Evolutionary conservation across 78 protist genomes (phyloP), one percentile per base, ranked within the genome.

Genomic region (Dictyostelium discoideum): DNA sequence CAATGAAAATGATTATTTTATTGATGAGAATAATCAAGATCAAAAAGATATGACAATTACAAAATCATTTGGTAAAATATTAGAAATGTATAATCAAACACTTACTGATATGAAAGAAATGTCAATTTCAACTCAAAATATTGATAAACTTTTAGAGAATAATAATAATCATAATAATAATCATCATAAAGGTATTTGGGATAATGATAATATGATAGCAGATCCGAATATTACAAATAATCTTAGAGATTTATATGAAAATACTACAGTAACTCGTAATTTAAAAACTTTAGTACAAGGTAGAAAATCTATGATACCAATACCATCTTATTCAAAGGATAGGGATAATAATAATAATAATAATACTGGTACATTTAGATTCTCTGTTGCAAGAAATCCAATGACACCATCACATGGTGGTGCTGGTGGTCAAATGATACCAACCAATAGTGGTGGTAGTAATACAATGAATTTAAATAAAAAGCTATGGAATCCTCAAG

Each of bases 21-120:
- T 39, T 39, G 40, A 39, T 40, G 24, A 26, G 22, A 26, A 69
- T 26, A 1, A 44, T 14, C 18, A 76, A 40, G 83, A 76, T 32
- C 57, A 29, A 76, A 40, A 65, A 46, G 92, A 86, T 86, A 86
- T 86, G 92, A 39, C 92, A 22, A 50, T 87, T 37, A 78, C 93
- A 16, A 74, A 60, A n/a, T 24, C 85, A 78, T 24, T 87, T 37
- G 93, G 93, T 20, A 32, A 87, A 20, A 54, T 87, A 29, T 20
- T 87, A 13, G 67, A n/a, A 18, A 46, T n/a, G 39, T n/a, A n/a
- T 50, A 79, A 79, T 10, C 81, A 74, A 20, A 74, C 42, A 37
- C 22, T 26, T 5, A 16, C 3, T 18, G 84, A 79, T 2, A 46
- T 46, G 26, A 46, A 79, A 22, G 60, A 79, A 42, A 76, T 76